Percentiles rank a stretch among this genome's conserved stretches.
Conservation (phyloP, 805 yeast genomes). For the Candida manassasensis region DNA sequence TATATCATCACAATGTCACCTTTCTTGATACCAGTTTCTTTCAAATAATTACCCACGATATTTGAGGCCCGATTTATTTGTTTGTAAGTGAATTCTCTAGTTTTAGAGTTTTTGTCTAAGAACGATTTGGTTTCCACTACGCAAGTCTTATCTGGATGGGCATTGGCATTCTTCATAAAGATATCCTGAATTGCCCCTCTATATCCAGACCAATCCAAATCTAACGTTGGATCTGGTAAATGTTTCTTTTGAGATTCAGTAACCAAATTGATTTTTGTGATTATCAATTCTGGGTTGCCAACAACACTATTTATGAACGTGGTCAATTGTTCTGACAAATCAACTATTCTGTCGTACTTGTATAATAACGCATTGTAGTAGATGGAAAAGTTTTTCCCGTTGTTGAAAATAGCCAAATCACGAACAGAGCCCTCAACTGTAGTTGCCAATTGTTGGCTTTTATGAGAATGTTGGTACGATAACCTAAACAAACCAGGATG, state of each 20-base stretch:
- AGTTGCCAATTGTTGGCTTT: slow-evolving; percentile 39
- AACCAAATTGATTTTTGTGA: slow-evolving; percentile 62
- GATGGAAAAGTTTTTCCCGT: slow-evolving; percentile 35
- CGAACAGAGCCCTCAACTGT: slow-evolving; percentile 52
- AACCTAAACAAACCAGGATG: slow-evolving; percentile 62
- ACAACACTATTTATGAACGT: slow-evolving; percentile 43
- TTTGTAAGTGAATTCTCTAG: slow-evolving; percentile 74
- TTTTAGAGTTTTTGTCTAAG: slow-evolving; percentile 45
- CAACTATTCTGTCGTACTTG: slow-evolving; percentile 60
- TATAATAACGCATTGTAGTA: slow-evolving; percentile 75
- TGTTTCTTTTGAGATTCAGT: slow-evolving; percentile 57
- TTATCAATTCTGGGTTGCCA: slow-evolving; percentile 32
- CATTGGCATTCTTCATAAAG: slow-evolving; percentile 79
- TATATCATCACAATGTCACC: slow-evolving; percentile 98
- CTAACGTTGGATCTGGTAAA: slow-evolving; percentile 83
- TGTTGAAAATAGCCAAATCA: slow-evolving; percentile 55
- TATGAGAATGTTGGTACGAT: slow-evolving; percentile 47
- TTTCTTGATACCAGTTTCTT: slow-evolving; percentile 70
- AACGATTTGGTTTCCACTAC: slow-evolving; percentile 87
- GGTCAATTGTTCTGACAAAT: slow-evolving; percentile 68
- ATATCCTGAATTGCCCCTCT: slow-evolving; percentile 97
- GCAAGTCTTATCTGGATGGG: slow-evolving; percentile 82
- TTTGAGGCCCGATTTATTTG: slow-evolving; percentile 94
- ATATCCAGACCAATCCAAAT: slow-evolving; percentile 86
- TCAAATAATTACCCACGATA: slow-evolving; percentile 84